Evolutionary conservation across 805 yeast species (phyloP).

Genomic region (Myxozyma lipomycoides): DNA sequence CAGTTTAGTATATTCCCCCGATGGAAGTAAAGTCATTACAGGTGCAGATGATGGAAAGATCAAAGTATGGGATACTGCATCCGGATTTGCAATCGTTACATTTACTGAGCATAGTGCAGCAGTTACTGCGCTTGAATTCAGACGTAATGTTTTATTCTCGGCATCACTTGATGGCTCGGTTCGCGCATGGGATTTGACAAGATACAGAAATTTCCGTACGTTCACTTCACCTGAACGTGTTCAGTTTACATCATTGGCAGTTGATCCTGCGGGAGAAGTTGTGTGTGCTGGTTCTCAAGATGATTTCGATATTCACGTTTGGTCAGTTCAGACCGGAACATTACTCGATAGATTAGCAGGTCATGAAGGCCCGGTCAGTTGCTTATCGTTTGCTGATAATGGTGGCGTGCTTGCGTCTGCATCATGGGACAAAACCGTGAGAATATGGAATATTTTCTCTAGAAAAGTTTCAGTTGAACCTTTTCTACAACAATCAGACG

Average conservation of each 20-base stretch:
- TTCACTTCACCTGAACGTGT: slow-evolving; percentile 87
- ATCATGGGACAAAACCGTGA: slow-evolving; percentile 92
- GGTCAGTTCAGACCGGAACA: slow-evolving; percentile 97
- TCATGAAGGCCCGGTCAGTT: slow-evolving; percentile 92
- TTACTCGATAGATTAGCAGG: slow-evolving; percentile 83
- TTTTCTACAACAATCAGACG: slow-evolving; percentile 78
- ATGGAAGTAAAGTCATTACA: slow-evolving; percentile 86
- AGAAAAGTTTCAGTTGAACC: slow-evolving; percentile 89
- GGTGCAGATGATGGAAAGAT: slow-evolving; percentile 96
- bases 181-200: slow-evolving; percentile 91
- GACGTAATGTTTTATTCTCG: slow-evolving; percentile 85
- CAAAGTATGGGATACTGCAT: slow-evolving; percentile 89
- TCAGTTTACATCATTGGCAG: slow-evolving; percentile 84
- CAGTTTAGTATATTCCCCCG: slow-evolving; percentile 83
- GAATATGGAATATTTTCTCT: slow-evolving; percentile 90
- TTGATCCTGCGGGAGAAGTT: slow-evolving; percentile 95
- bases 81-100: slow-evolving; percentile 90
- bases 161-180: slow-evolving; percentile 95
- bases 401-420: slow-evolving; percentile 78
- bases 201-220: slow-evolving; percentile 91
- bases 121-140: slow-evolving; percentile 82
- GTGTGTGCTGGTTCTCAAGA: slow-evolving; percentile 93
- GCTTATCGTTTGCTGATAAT: slow-evolving; percentile 78
- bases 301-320: slow-evolving; percentile 83
- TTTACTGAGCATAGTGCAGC: slow-evolving; percentile 87